Conservation (phyloP, 768 basidiomycete species). For the Phallus indusiatus region DNA sequence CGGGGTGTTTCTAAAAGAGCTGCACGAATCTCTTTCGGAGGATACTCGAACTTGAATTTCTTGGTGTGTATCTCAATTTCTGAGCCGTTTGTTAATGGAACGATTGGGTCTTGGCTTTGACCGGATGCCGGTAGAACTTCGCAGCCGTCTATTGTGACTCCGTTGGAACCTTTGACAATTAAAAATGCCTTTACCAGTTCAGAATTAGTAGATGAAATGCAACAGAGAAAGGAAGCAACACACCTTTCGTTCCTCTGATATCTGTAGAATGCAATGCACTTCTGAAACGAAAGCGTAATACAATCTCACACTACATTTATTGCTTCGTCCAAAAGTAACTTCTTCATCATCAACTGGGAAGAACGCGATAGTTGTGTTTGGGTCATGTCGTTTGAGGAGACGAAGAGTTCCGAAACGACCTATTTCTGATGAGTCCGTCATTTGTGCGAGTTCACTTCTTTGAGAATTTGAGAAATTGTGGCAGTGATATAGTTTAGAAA, state of each 20-base stretch:
- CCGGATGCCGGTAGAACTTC: slow-evolving; percentile 40
- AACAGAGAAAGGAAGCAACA: slow-evolving; percentile 10
- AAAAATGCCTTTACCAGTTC: slow-evolving; percentile 53
- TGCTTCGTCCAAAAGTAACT: slow-evolving; percentile 61
- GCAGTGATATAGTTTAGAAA: not conserved
- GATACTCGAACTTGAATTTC: slow-evolving; percentile 63
- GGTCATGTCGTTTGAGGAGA: slow-evolving; percentile 45
- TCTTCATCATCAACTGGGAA: slow-evolving; percentile 65
- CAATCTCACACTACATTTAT: slow-evolving; percentile 53
- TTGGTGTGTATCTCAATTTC: slow-evolving; percentile 62
- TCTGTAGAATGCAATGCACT: slow-evolving; percentile 59
- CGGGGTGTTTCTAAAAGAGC: slow-evolving; percentile 40
- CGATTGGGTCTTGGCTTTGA: slow-evolving; percentile 26
- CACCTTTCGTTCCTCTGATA: slow-evolving; percentile 53
- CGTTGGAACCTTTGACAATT: slow-evolving; percentile 47
- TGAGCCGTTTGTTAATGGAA: slow-evolving; percentile 59
- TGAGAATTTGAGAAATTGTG: not conserved
- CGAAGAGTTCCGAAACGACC: slow-evolving; percentile 59
- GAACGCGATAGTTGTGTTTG: slow-evolving; percentile 42
- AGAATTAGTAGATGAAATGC: not conserved
- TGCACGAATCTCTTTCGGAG: slow-evolving; percentile 59
- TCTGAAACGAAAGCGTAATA: slow-evolving; percentile 57
- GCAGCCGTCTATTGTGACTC: slow-evolving; percentile 54
- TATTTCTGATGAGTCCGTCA: slow-evolving; percentile 39
- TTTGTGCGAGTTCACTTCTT: not conserved